Evolutionary conservation across 2,329 filamentous ascomycete species (phyloP), one percentile per base, ranked within the genome.

Genomic region (Phaeosphaeria sp.): DNA sequence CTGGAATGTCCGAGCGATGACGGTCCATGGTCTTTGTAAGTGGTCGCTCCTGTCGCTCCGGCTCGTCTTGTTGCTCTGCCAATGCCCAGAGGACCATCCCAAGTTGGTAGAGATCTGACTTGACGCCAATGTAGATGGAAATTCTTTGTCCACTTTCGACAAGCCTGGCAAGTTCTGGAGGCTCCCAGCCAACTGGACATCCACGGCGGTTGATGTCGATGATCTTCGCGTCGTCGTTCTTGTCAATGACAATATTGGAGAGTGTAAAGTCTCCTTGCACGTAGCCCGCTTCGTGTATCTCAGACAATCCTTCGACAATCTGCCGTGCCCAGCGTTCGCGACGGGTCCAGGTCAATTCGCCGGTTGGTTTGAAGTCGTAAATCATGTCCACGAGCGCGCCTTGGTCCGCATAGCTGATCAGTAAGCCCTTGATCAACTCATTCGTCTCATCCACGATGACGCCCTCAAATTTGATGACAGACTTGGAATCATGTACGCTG

Each of bases 171-270:
- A 96, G 90, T 78, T 99, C 95, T 4, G 95, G 95, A 2, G 95
- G 93, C 67, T 99, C 95, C 95, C 95, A 99, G 22, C 94, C 94
- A 4, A 98, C 91, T 0, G 95, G 95, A 70, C 95, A 99, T n/a
- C 95, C 95, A 68, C 95, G 85, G 54, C 95, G 86, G 79, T 99
- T 99, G 80, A 99, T 97, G 77, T 99, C 95, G 72, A 99, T 99
- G 65, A 99, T 98, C 71, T 96, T 94, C 9, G 94, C 95, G 71
- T 97, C 85, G 72, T 93, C 89, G 44, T 90, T 79, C 13, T 85
- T 84, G 75, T 98, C 92, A 69, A 99, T 90, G 60, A 99, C 95
- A 64, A 99, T 96, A 73, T 99, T 99, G 5, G 93, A 97, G 25
- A 99, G 83, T 0, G 95, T 99, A 65, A 99, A 97, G 73, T 99